Evolutionary conservation across 257 asterid genomes (phyloP).

Genomic region (Solanum appendiculatum): DNA sequence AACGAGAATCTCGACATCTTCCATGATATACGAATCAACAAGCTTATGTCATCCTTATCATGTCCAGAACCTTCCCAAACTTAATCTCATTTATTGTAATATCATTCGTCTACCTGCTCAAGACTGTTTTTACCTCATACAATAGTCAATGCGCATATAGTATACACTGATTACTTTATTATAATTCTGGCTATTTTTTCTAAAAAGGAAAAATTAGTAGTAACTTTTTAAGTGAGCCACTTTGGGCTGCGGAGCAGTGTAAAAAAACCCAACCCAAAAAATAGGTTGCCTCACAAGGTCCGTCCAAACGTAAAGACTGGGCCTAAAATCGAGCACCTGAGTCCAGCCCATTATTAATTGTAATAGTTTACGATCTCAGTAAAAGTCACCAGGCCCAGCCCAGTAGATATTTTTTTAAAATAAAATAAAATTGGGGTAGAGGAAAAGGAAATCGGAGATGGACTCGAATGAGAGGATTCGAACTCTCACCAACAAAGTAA

Average conservation of each 20-base stretch:
- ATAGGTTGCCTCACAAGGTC: background rate
- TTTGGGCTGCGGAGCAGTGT: background rate
- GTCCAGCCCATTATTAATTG: background rate
- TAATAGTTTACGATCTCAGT: background rate
- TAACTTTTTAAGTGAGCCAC: background rate
- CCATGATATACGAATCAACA: too few relatives aligned
- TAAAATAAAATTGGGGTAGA: background rate
- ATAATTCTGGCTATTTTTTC: too few relatives aligned
- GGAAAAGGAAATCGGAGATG: background rate
- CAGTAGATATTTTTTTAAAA: background rate
- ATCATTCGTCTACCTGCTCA: too few relatives aligned
- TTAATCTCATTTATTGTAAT: too few relatives aligned
- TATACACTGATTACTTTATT: too few relatives aligned
- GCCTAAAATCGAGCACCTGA: background rate
- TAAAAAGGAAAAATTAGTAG: too few relatives aligned
- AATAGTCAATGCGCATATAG: too few relatives aligned
- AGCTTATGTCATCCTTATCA: too few relatives aligned
- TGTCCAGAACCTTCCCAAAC: too few relatives aligned
- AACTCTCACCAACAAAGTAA: background rate
- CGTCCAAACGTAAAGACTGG: background rate
- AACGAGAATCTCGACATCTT: too few relatives aligned
- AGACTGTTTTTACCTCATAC: too few relatives aligned
- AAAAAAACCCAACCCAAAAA: background rate
- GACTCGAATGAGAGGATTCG: background rate
- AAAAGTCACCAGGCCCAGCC: background rate